Percentiles rank a stretch among this genome's conserved stretches.
These are phyloP conservation scores for Colletotrichum sp. DNA, from an alignment of 2,329 filamentous ascomycete genomes.

Conservation along the genomic window DNA sequence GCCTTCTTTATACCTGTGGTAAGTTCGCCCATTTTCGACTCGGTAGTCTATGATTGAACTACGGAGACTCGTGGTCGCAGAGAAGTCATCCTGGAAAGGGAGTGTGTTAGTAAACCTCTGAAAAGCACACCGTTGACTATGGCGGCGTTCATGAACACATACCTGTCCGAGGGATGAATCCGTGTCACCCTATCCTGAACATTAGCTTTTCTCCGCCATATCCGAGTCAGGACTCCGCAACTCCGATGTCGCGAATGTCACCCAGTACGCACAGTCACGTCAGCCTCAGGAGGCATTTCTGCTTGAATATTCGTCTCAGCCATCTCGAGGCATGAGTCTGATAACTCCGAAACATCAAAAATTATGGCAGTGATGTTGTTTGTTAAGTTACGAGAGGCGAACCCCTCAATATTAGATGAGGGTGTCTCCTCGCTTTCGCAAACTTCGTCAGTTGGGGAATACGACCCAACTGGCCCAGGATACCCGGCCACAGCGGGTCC, in stretches of 20 bases:
- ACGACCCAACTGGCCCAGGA: neutral
- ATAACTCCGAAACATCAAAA: neutral
- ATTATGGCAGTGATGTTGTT: neutral
- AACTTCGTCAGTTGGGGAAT: neutral
- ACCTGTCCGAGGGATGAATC: neutral
- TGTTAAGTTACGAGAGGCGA: neutral
- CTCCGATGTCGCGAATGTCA: neutral
- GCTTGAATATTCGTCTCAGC: neutral
- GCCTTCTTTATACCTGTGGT: slow-evolving; percentile 30
- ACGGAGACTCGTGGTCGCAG: slow-evolving; percentile 21
- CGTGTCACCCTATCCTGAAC: neutral
- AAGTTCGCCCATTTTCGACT: slow-evolving; percentile 41
- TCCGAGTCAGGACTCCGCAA: neutral
- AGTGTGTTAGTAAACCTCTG: neutral
- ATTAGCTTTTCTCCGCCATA: neutral
- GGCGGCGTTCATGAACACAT: neutral
- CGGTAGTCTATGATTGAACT: slow-evolving; percentile 41
- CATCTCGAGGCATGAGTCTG: neutral
- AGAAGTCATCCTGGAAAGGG: neutral
- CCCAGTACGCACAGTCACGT: neutral
- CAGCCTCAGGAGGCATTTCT: neutral
- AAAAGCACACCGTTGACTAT: neutral
- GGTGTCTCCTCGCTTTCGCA: neutral
- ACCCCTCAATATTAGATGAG: neutral
- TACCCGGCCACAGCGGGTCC: neutral